Evolutionary conservation across 2,329 filamentous ascomycete genomes (phyloP), one percentile per base, ranked within the genome.

Genomic region (Paradendryphiella salina): DNA sequence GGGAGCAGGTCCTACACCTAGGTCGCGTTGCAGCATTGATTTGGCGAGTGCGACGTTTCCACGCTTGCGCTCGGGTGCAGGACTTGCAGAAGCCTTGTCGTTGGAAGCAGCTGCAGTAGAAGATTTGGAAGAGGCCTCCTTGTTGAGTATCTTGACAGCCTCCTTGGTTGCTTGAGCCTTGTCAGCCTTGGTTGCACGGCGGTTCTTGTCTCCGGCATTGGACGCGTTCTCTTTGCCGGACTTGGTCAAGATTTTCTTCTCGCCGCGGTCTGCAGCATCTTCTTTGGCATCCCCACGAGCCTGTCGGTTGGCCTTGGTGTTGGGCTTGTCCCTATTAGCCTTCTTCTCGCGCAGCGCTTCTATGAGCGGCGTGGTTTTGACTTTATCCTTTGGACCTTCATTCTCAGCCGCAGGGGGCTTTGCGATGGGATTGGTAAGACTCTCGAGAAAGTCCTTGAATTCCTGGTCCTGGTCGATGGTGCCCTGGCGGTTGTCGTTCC

Each of bases 391-490:
- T 21, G 81, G 64, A 35, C 64, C 81, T 3, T 80, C 73, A 33
- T 80, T 81, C 26, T 84, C 80, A 20, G 81, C 75, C 18, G 77
- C 73, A 8, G 76, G 65, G 10, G 82, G 73, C 65, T 82, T 86
- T n/a, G 75, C 73, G 53, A 84, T 79, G 2, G 82, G 84, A 61
- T 95, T 90, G 1, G 92, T 95, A 38, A 97, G 81, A 46, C 84
- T 88, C 71, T 95, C 89, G 6, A 99, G 81, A 70, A 97, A 99
- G 20, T 86, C 85, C 78, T 96, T 95, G 64, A 96, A 99, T 63
- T 97, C 94, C 0, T 90, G 85, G 66, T 99, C 94, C 70, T 96
- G 91, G 65, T 99, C 94, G 60, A 99, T 97, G 3, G 91, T 96
- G 45, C 93, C 94, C 71, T 96, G 90, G 11, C 92, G 86, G 45